Conservation (phyloP, 1,284 basidiomycete genomes). For the Amylostereum chailletii region DNA sequence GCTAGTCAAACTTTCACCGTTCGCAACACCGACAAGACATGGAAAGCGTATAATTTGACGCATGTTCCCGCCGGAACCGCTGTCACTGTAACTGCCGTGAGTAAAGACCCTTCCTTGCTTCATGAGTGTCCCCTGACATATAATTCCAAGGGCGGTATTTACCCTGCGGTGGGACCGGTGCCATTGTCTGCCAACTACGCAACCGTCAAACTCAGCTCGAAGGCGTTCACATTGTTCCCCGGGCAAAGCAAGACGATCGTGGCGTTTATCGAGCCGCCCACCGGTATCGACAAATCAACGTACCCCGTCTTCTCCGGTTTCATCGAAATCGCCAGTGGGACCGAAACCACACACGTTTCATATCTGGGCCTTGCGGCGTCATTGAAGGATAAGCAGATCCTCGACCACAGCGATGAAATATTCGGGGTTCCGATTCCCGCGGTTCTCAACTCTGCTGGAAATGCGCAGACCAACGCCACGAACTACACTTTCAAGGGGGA, state of each 20-base stretch:
- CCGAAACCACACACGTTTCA: conserved; percentile 37
- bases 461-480: conserved; percentile 26
- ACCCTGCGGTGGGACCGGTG: conserved; percentile 38
- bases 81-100: conserved; percentile 29
- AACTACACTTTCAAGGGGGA: conserved; percentile 45
- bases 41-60: conserved; percentile 35
- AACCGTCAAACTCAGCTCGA: conserved; percentile 29
- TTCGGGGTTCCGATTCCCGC: conserved; percentile 35
- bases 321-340: conserved; percentile 34
- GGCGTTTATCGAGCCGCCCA: conserved; percentile 31
- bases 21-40: conserved; percentile 31
- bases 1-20: conserved; percentile 40
- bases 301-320: conserved; percentile 56
- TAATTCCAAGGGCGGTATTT: conserved; percentile 24
- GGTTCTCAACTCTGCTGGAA: conserved; percentile 30
- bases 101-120: neutral
- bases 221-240: conserved; percentile 24
- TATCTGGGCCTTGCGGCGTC: conserved; percentile 42
- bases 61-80: conserved; percentile 51
- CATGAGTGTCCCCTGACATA: neutral
- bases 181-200: conserved; percentile 36
- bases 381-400: conserved; percentile 37
- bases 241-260: conserved; percentile 21
- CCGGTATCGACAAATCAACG: conserved; percentile 31
- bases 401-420: conserved; percentile 40